Percentiles rank a stretch among this genome's conserved stretches.
Conservation (phyloP, 2,329 filamentous ascomycete species). For the Basipetospora chlamydospora region DNA sequence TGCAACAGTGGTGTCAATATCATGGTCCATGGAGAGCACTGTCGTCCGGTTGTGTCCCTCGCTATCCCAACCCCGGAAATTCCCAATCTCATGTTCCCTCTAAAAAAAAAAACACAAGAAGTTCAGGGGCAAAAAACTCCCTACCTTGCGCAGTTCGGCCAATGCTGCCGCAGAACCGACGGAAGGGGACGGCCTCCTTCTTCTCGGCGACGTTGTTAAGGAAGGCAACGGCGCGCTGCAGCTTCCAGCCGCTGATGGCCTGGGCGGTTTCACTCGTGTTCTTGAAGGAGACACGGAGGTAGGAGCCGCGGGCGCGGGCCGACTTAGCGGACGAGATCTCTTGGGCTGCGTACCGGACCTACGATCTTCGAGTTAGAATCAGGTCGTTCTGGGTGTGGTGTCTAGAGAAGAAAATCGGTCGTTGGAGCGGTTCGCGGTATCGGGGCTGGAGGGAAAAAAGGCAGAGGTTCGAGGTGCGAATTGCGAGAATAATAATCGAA, state of each 20-base stretch:
- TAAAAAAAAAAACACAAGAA: too few species aligned
- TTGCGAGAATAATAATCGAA: not conserved
- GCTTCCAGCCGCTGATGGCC: constrained; percentile 98
- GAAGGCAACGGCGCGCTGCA: constrained; percentile 88
- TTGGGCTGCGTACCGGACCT: constrained; percentile 95
- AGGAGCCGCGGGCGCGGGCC: constrained; percentile 94
- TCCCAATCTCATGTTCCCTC: too few species aligned
- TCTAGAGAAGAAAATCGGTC: not conserved
- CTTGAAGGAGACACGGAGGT: constrained; percentile 99
- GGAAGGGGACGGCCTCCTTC: constrained; percentile 96
- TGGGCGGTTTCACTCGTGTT: constrained; percentile 99
- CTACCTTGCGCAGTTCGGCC: constrained; percentile 96
- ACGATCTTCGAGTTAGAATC: constrained; percentile 9
- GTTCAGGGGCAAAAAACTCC: constrained; percentile 22
- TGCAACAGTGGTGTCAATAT: constrained; percentile 3
- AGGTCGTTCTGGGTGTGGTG: not conserved
- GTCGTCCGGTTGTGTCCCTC: too few species aligned
- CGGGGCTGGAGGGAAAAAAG: too few species aligned
- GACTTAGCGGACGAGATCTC: constrained; percentile 81
- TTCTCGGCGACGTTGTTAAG: constrained; percentile 97
- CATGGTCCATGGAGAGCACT: not conserved
- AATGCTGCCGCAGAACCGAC: constrained; percentile 90
- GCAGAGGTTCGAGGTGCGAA: not conserved
- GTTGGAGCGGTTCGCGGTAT: too few species aligned
- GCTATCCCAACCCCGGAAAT: too few species aligned